Conservation (phyloP, 1,284 basidiomycete species). For the Waitea zeae region DNA sequence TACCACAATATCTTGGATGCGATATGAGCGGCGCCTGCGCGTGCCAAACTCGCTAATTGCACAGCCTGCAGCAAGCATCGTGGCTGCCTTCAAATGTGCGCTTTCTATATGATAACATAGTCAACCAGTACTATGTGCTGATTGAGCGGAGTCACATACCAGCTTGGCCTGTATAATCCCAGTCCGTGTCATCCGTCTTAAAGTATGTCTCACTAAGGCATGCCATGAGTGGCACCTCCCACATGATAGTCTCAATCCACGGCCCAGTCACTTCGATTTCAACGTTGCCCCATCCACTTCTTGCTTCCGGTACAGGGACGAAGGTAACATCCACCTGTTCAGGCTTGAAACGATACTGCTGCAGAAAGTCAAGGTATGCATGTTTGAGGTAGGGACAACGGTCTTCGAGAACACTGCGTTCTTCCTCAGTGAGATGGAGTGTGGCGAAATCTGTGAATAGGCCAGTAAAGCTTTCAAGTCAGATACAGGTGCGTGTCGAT, state of each 20-base stretch:
- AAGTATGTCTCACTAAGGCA: slow-evolving; percentile 73
- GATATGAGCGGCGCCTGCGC: slow-evolving; percentile 68
- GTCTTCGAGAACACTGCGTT: slow-evolving; percentile 50
- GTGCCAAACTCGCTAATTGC: slow-evolving; percentile 90
- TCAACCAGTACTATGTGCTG: neutral
- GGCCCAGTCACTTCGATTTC: slow-evolving; percentile 60
- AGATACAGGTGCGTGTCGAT: neutral
- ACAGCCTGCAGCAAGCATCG: slow-evolving; percentile 56
- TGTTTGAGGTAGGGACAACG: slow-evolving; percentile 66
- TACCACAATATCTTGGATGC: slow-evolving; percentile 70
- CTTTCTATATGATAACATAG: slow-evolving; percentile 13
- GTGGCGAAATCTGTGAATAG: slow-evolving; percentile 50
- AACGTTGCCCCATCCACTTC: slow-evolving; percentile 43
- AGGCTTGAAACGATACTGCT: slow-evolving; percentile 61
- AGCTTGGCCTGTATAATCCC: slow-evolving; percentile 71
- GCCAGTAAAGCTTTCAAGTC: too few relatives aligned
- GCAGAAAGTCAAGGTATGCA: slow-evolving; percentile 68
- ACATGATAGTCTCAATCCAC: slow-evolving; percentile 87
- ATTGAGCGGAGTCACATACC: slow-evolving; percentile 24
- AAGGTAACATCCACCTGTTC: slow-evolving; percentile 65
- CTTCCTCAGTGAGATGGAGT: slow-evolving; percentile 42
- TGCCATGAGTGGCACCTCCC: slow-evolving; percentile 93
- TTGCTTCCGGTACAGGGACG: slow-evolving; percentile 26
- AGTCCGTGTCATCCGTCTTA: slow-evolving; percentile 53
- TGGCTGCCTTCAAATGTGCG: slow-evolving; percentile 57